These are phyloP conservation scores for Exophiala sp. DNA, from an alignment of 2,329 filamentous ascomycete species.

Conservation along the genomic window DNA sequence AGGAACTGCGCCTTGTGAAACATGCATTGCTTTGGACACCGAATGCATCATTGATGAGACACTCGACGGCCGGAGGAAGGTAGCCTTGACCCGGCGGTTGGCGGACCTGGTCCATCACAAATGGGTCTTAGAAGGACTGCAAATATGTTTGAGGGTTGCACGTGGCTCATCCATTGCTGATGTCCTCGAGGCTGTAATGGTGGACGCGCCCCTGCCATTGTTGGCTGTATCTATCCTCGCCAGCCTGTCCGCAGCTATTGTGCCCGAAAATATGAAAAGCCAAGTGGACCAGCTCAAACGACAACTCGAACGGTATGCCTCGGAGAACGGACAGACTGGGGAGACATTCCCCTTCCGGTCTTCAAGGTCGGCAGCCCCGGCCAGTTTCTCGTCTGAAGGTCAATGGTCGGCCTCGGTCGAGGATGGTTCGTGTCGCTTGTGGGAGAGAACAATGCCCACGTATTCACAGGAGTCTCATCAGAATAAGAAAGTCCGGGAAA, in stretches of 20 bases:
- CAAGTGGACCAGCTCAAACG: background rate
- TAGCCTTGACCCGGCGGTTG: slow-evolving; percentile 1
- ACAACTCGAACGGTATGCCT: background rate
- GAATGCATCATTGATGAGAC: slow-evolving; percentile 11
- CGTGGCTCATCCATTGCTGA: background rate
- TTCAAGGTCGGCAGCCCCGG: background rate
- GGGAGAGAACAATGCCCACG: background rate
- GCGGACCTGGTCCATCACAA: slow-evolving; percentile 9
- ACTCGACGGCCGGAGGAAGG: slow-evolving; percentile 7
- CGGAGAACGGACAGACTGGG: background rate
- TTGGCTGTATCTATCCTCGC: background rate
- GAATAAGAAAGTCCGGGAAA: background rate
- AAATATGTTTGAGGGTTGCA: slow-evolving; percentile 5
- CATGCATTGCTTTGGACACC: background rate
- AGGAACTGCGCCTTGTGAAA: slow-evolving; percentile 9
- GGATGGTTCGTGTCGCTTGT: too few species aligned
- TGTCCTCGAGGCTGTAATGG: background rate
- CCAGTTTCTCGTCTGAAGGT: background rate
- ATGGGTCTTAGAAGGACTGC: slow-evolving; percentile 8
- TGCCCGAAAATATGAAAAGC: background rate
- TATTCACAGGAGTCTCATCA: background rate
- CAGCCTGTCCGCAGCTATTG: background rate
- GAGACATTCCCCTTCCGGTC: background rate
- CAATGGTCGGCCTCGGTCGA: too few species aligned
- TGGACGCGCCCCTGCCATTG: background rate